A percentile compares a stretch with the other conserved stretches of the same genome.
Conservation (phyloP, 768 basidiomycete species). For the Podaxis sp. region DNA sequence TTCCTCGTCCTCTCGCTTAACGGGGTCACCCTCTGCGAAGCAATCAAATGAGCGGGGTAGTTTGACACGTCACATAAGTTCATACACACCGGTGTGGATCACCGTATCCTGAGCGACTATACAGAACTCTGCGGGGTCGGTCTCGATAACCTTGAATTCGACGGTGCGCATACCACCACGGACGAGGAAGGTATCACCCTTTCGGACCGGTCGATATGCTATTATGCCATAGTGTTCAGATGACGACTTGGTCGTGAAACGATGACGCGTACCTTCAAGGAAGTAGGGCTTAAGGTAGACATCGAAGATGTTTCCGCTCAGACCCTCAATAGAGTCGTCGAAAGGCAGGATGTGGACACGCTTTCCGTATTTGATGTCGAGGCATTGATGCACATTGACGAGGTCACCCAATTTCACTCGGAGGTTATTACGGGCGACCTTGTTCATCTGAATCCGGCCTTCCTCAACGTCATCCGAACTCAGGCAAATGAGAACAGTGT, state of each 20-base stretch:
- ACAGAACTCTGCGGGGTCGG: slow-evolving; percentile 96
- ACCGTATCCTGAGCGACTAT: slow-evolving; percentile 99
- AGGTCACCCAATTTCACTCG: slow-evolving; percentile 97
- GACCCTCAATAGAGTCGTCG: slow-evolving; percentile 96
- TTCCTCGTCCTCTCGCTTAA: slow-evolving; percentile 99
- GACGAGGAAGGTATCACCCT: slow-evolving; percentile 99
- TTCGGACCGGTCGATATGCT: slow-evolving; percentile 94
- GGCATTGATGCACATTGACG: slow-evolving; percentile 92
- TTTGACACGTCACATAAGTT: background rate
- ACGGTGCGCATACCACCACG: slow-evolving; percentile 98
- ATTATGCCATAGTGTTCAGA: slow-evolving; percentile 6
- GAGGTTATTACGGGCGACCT: slow-evolving; percentile 98
- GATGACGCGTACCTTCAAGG: slow-evolving; percentile 69
- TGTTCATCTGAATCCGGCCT: slow-evolving; percentile 98
- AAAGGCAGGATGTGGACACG: slow-evolving; percentile 96
- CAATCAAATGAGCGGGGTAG: slow-evolving; percentile 15
- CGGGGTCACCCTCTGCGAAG: slow-evolving; percentile 86
- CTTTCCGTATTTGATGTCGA: slow-evolving; percentile 99
- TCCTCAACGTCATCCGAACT: slow-evolving; percentile 97
- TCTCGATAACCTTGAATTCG: slow-evolving; percentile 99
- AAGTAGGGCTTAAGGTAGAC: slow-evolving; percentile 99
- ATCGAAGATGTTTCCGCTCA: slow-evolving; percentile 98
- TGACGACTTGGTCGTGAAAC: background rate
- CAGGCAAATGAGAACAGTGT: slow-evolving; percentile 96
- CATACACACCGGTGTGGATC: slow-evolving; percentile 74